Percentiles rank a stretch among this genome's conserved stretches.
Evolutionary conservation across 129 eudicot species (phyloP).

Genomic region (Mikania micrantha): DNA sequence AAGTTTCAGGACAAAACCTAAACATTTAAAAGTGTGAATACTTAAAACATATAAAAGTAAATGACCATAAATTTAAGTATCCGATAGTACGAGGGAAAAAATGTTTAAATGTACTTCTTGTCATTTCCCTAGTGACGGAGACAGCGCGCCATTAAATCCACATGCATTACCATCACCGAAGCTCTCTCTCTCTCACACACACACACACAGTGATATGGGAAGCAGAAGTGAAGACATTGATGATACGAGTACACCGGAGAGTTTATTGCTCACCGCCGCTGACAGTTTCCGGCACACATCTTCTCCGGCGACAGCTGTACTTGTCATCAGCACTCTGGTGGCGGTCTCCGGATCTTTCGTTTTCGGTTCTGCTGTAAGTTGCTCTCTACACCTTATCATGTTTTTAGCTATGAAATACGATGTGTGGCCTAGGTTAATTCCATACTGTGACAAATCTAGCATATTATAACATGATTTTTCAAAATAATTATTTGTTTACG

Average conservation of each 20-base stretch:
- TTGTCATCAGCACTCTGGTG: slow-evolving; percentile 58
- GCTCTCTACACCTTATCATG: too few relatives aligned
- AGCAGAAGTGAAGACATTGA: slow-evolving; percentile 11
- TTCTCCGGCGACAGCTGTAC: slow-evolving; percentile 36
- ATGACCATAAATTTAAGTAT: too few relatives aligned
- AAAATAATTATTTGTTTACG: too few relatives aligned
- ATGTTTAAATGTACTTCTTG: too few relatives aligned
- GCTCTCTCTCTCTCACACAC: background rate
- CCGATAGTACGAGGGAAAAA: too few relatives aligned
- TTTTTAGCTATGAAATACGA: too few relatives aligned
- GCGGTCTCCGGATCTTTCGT: slow-evolving; percentile 75
- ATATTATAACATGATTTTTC: too few relatives aligned
- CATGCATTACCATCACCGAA: background rate
- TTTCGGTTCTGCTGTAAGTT: slow-evolving; percentile 74
- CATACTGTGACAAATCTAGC: too few relatives aligned
- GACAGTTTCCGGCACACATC: background rate
- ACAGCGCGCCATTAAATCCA: slow-evolving; percentile 8
- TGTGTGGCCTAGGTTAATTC: too few relatives aligned
- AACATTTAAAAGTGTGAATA: too few relatives aligned
- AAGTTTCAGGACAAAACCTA: too few relatives aligned
- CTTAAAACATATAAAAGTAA: too few relatives aligned
- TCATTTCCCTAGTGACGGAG: background rate
- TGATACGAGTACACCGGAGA: background rate
- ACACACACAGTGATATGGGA: slow-evolving; percentile 6
- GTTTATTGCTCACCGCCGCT: background rate